phyloP scores from a whole-genome alignment of 106 monocot species.

The Dendrobium nobile region DNA sequence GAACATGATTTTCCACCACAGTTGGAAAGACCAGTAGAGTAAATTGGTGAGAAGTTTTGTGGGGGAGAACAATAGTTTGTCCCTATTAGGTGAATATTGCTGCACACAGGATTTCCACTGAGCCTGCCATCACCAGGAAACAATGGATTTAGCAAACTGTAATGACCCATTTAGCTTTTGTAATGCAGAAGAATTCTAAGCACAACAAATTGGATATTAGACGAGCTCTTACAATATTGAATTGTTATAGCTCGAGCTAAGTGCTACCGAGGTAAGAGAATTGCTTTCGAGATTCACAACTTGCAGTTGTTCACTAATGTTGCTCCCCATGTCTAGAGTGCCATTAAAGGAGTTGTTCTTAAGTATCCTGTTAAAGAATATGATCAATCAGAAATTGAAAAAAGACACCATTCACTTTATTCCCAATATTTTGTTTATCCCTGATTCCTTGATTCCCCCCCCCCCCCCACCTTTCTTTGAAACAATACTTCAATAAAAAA shows the following conservation, averaged over 20 bases:
- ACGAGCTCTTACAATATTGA: slow-evolving; percentile 21
- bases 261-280: slow-evolving; percentile 12
- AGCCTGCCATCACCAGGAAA: slow-evolving; percentile 24
- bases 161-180: not conserved
- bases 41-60: slow-evolving; percentile 4
- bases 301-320: slow-evolving; percentile 33
- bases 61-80: slow-evolving; percentile 24
- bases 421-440: not conserved
- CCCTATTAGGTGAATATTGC: slow-evolving; percentile 11
- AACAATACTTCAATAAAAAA: not conserved
- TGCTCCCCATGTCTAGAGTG: slow-evolving; percentile 19
- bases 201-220: not conserved
- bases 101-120: slow-evolving; percentile 44
- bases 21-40: not conserved
- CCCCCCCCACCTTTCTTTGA: too few species aligned
- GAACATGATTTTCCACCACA: slow-evolving; percentile 8
- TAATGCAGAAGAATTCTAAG: not conserved
- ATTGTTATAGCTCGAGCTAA: slow-evolving; percentile 25
- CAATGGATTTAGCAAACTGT: not conserved
- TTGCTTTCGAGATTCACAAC: slow-evolving; percentile 46
- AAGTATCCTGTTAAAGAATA: slow-evolving; percentile 17
- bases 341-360: slow-evolving; percentile 25
- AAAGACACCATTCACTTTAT: not conserved
- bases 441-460: not conserved
- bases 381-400: not conserved